Base-by-base conservation (phyloP, 2,329 filamentous ascomycete genomes). In the Chaetoscypha palmicola region DNA sequence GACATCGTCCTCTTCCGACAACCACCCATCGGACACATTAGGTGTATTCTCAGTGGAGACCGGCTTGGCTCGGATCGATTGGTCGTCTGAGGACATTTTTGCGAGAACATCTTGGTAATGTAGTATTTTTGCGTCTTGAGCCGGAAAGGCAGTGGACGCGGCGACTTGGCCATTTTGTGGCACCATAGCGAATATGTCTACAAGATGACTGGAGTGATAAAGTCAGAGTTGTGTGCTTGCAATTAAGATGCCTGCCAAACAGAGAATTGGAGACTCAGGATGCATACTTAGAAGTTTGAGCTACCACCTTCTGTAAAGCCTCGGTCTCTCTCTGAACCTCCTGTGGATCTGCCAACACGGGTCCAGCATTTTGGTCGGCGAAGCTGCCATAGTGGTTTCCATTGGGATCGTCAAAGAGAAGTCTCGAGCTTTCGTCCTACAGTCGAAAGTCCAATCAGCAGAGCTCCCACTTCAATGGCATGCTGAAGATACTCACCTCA, bases 141-240 rank as follows among this genome's bases (percentile, higher is more conserved):
- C 72, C 40, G 73, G 68, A 53, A 73, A 71, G 20, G 64, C 65
- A 41, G 49, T 50, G 30, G 45, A 43, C 31, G 64, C 56, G 53
- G 67, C 56, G 49, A 60, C 55, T 39, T 59, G 55, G 24, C 65
- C 62, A 46, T 71, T 70, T 46, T 74, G 71, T 17, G 76, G 75
- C 26, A 74, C 71, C 57, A 81, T 79, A 50, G 81, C 77, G 63
- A 81, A 82, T 36, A 83, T 76, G 58, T 83, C 79, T 48, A 83
- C 77, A 65, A 83, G 76, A 56, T 81, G 80, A 56, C 79, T 83
- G 57, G 32, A 12, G 24, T 28, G 12, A 28, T 7, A 28, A 28
- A n/a, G n/a, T n/a, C n/a, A n/a, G n/a, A n/a, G n/a, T n/a, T n/a
- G n/a, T n/a, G n/a, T n/a, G n/a, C n/a, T n/a, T n/a, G n/a, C n/a